Base-by-base conservation (phyloP, 2,329 filamentous ascomycete genomes). In the Fusarium sarcochroum region DNA sequence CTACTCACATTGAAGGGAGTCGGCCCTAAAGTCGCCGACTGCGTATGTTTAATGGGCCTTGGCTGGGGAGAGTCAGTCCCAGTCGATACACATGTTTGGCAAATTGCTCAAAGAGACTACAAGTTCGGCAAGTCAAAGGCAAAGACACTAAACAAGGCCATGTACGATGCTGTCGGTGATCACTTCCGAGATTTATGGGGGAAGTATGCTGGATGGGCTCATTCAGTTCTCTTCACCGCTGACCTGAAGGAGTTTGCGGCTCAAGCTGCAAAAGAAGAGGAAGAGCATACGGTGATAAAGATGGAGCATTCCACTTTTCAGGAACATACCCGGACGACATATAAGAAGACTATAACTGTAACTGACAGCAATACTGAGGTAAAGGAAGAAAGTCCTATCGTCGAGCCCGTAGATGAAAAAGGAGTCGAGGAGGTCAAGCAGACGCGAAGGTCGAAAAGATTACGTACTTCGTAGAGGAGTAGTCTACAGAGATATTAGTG, bases 21-120 rank as follows among this genome's bases (percentile, higher is more conserved):
- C 7, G 96, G 96, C 0, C 96, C 97, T 1, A 99, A 99, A 78
- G 96, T 99, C 1, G 92, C 96, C 7, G 97, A 99, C 77, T 99
- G 97, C 76, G 94, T 98, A 9, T 97, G 93, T 76, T 83, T 99
- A 20, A 98, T 99, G 92, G 97, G 97, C 0, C 82, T 99, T 15
- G 95, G 94, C 27, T 99, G 97, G 95, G 92, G 92, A 32, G 95
- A 98, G 80, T 90, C 94, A 4, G 94, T 99, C 2, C 96, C 96
- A 0, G 93, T 99, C 32, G 96, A 99, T 79, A 99, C 97, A 2
- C 97, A 99, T 80, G 93, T 99, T 14, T 98, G 94, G 95, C 94
- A 98, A 82, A 98, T 99, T 75, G 97, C 96, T 1, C 93, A 97
- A 78, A 87, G 96, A 53, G 96, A 99, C 79, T 99, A 99, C 81